phyloP scores from a whole-genome alignment of 2,329 filamentous ascomycete species.

The Zarea fungicola region DNA sequence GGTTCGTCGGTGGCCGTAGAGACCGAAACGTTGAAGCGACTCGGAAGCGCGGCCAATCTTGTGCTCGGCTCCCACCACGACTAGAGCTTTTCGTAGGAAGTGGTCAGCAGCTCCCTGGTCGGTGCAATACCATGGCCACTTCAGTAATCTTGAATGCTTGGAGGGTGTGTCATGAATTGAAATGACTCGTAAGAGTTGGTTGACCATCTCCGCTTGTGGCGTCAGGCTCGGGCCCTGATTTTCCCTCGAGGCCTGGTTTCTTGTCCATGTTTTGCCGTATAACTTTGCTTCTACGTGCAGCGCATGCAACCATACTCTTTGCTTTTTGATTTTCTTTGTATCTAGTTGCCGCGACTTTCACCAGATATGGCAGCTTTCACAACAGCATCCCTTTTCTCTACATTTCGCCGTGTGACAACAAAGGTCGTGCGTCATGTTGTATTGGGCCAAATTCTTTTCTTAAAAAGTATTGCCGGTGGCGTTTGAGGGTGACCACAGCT shows the following conservation, averaged over 20 bases:
- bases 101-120: neutral
- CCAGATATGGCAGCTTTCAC: neutral
- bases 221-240: neutral
- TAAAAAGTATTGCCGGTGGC: neutral
- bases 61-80: neutral
- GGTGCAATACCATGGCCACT: neutral
- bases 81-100: neutral
- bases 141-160: neutral
- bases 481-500: neutral
- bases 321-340: neutral
- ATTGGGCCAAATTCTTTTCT: neutral
- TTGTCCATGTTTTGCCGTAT: neutral
- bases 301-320: neutral
- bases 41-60: neutral
- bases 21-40: neutral
- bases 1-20: neutral
- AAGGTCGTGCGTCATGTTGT: neutral
- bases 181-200: neutral
- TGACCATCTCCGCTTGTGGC: neutral
- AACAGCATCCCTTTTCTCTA: neutral
- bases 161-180: neutral
- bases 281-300: neutral
- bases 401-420: neutral
- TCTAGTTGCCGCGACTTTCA: neutral
- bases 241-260: neutral